These are phyloP conservation scores for Fraxinus latifolia DNA, from an alignment of 305 asterid genomes.

Conservation along the genomic window DNA sequence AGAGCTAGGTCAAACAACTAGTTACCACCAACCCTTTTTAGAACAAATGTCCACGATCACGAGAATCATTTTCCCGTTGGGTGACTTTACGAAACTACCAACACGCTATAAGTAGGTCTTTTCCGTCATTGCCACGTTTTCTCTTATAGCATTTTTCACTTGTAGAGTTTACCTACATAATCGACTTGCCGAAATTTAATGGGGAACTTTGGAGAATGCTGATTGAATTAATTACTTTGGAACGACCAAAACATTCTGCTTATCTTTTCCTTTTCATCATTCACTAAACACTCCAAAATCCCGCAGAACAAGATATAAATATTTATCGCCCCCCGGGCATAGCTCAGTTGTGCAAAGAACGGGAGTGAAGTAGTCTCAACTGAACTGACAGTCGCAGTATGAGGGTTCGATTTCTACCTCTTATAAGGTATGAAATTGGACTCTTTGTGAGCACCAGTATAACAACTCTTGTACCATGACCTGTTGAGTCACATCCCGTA, in stretches of 20 bases:
- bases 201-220: background rate
- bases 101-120: no score
- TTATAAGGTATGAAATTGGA: no score
- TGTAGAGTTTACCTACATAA: background rate
- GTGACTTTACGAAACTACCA: no score
- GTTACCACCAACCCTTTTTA: background rate
- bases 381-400: no score
- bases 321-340: no score
- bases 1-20: background rate
- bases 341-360: no score
- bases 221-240: background rate
- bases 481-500: no score
- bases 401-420: no score
- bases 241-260: constrained; percentile 37
- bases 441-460: no score
- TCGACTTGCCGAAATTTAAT: background rate
- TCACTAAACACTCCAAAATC: constrained; percentile 21
- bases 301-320: background rate
- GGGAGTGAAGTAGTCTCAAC: no score
- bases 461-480: no score
- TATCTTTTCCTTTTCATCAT: constrained; percentile 25
- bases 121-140: no score
- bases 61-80: background rate
- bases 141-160: background rate
- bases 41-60: background rate